Base-by-base conservation (phyloP, 2,329 filamentous ascomycete genomes). In the Fusarium sp. region DNA sequence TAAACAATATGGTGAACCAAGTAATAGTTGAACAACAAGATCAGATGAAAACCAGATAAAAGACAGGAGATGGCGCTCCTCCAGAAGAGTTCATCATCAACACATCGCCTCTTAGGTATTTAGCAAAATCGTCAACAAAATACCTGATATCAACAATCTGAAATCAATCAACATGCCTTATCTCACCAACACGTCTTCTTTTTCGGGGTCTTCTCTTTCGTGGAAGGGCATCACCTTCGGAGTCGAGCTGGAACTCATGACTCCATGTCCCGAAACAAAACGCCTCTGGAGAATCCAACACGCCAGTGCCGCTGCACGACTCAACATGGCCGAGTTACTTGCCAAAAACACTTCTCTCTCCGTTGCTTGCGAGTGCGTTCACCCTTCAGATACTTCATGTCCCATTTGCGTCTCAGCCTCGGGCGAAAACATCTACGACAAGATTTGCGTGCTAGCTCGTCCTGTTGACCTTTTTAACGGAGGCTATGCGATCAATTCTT, bases 191-290 rank as follows among this genome's bases (percentile, higher is more conserved):
- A 64, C 64, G 63, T 10, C 49, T 21, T 41, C 55, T 18, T 47
- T 20, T 3, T 5, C n/a, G n/a, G n/a, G n/a, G n/a, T n/a, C n/a
- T n/a, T 26, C 33, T 35, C 33, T 35, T 9, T 35, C 20, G 2
- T 65, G 62, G 57, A 13, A 39, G 8, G 42, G 37, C 9, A 46
- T 68, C 47, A 68, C 64, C 23, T 72, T 75, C 41, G 73, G 74
- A 13, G 26, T 71, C 24, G 74, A 75, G 44, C 39, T 76, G 3
- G 74, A 75, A 13, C 66, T 76, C 43, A 61, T 72, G 48, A 54
- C 69, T 23, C 42, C 57, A 1, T 20, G 39, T n/a, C 37, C 56
- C 15, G 20, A 12, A 20, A 16, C 15, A 9, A 46, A 37, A 8
- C 23, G n/a, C 24, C 28, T 31, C 8, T 62, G 57, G 52, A 37